These are phyloP conservation scores for Suillus cothurnatus DNA, from an alignment of 768 basidiomycete genomes.

Conservation along the genomic window DNA sequence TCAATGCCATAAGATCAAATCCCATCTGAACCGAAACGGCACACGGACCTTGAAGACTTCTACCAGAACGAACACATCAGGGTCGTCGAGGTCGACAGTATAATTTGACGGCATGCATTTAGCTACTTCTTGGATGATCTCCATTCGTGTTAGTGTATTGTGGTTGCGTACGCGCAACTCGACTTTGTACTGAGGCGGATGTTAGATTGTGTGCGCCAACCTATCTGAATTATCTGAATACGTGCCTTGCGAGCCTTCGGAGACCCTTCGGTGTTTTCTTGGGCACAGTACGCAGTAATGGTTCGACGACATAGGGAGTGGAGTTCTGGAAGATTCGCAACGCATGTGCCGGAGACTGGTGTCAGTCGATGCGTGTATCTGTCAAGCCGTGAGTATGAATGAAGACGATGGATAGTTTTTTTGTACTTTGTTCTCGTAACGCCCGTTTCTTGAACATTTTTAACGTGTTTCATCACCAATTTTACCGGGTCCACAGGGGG, in stretches of 20 bases:
- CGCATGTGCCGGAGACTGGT: slow-evolving; percentile 68
- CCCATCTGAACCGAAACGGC: not conserved
- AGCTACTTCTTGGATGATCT: slow-evolving; percentile 68
- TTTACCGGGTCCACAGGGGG: slow-evolving; percentile 76
- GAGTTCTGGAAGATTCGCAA: slow-evolving; percentile 72
- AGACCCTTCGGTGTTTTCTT: slow-evolving; percentile 34
- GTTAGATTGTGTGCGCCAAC: not conserved
- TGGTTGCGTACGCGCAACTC: slow-evolving; percentile 79
- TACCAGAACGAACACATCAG: slow-evolving; percentile 74
- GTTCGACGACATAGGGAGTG: slow-evolving; percentile 57
- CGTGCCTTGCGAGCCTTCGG: slow-evolving; percentile 48
- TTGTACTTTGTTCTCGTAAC: slow-evolving; percentile 69
- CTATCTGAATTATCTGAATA: slow-evolving; percentile 22
- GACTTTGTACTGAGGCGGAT: slow-evolving; percentile 68
- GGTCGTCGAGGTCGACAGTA: slow-evolving; percentile 65
- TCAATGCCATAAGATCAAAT: not conserved
- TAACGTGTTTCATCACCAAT: slow-evolving; percentile 63
- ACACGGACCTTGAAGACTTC: slow-evolving; percentile 78
- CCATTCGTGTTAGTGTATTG: slow-evolving; percentile 60
- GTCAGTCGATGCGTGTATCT: slow-evolving; percentile 74
- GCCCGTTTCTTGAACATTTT: slow-evolving; percentile 63
- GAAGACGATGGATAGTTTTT: slow-evolving; percentile 6
- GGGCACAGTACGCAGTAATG: slow-evolving; percentile 53
- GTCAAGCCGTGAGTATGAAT: slow-evolving; percentile 1
- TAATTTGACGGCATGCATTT: slow-evolving; percentile 70